phyloP scores from a whole-genome alignment of 768 basidiomycete species.

The Mycena kentingensis region DNA sequence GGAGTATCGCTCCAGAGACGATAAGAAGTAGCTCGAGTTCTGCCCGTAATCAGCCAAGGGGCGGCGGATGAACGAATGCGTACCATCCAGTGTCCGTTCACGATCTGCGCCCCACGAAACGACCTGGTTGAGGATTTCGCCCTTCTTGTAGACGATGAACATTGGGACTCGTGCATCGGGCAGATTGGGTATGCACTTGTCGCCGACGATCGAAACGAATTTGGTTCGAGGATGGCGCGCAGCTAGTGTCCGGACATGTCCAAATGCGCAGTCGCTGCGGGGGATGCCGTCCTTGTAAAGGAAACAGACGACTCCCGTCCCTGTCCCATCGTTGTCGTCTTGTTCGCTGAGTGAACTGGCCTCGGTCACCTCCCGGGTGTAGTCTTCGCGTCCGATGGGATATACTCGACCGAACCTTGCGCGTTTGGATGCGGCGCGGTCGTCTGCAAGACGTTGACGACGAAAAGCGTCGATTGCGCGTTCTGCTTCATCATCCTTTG shows the following conservation, averaged over 20 bases:
- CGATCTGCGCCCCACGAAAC: slow-evolving; percentile 81
- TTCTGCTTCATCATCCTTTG: slow-evolving; percentile 73
- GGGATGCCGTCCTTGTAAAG: slow-evolving; percentile 91
- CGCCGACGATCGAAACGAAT: slow-evolving; percentile 92
- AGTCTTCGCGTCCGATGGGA: slow-evolving; percentile 91
- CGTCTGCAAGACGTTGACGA: slow-evolving; percentile 63
- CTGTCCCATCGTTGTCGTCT: slow-evolving; percentile 64
- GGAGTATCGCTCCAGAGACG: slow-evolving; percentile 64
- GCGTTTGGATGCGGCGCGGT: slow-evolving; percentile 55
- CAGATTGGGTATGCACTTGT: slow-evolving; percentile 95
- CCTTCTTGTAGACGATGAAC: slow-evolving; percentile 88
- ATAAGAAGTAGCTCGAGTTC: slow-evolving; percentile 74
- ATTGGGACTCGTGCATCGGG: slow-evolving; percentile 91
- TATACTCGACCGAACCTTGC: slow-evolving; percentile 83
- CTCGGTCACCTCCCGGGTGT: slow-evolving; percentile 93
- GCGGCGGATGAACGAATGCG: slow-evolving; percentile 13
- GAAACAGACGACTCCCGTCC: slow-evolving; percentile 93
- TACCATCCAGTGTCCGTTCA: slow-evolving; percentile 79
- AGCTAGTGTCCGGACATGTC: slow-evolving; percentile 73
- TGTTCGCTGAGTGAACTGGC: slow-evolving; percentile 74
- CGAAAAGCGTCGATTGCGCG: slow-evolving; percentile 69
- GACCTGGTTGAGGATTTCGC: slow-evolving; percentile 87
- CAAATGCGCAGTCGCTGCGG: slow-evolving; percentile 73
- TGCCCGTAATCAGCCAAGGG: slow-evolving; percentile 30
- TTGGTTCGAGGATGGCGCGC: slow-evolving; percentile 87